These are phyloP conservation scores for Vaccinium vitisidaea DNA, from an alignment of 148 eudicot genomes.

Conservation along the genomic window DNA sequence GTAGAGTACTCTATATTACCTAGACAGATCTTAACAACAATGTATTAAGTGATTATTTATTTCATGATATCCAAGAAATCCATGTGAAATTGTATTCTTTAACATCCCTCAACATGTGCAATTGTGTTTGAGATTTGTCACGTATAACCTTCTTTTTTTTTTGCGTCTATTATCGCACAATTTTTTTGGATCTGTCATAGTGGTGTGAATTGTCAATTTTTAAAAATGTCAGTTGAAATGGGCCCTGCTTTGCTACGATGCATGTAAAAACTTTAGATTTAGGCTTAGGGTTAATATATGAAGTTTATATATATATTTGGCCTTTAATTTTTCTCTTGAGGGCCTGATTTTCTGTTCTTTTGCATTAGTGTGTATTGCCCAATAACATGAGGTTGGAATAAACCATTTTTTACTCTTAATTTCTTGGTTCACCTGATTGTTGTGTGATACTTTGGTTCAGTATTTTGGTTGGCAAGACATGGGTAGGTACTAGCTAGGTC, in stretches of 20 bases:
- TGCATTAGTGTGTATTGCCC: background rate
- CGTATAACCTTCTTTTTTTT: background rate
- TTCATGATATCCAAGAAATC: background rate
- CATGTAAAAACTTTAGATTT: background rate
- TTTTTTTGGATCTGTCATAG: background rate
- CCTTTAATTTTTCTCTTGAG: background rate
- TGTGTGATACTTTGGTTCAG: background rate
- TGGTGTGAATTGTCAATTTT: background rate
- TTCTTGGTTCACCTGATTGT: background rate
- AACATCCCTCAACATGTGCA: background rate
- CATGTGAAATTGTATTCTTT: background rate
- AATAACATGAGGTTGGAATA: background rate
- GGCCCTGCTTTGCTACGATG: background rate
- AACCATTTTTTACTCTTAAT: background rate
- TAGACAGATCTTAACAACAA: background rate
- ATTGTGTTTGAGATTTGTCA: background rate
- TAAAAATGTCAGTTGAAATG: background rate
- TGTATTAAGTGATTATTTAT: background rate
- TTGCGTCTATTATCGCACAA: background rate
- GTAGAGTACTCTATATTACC: background rate
- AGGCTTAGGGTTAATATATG: background rate
- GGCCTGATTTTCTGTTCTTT: background rate
- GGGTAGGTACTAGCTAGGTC: background rate
- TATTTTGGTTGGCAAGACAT: background rate
- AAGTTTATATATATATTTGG: background rate